These are phyloP conservation scores for Marasmius sp. DNA, from an alignment of 1,284 basidiomycete genomes.

Conservation along the genomic window DNA sequence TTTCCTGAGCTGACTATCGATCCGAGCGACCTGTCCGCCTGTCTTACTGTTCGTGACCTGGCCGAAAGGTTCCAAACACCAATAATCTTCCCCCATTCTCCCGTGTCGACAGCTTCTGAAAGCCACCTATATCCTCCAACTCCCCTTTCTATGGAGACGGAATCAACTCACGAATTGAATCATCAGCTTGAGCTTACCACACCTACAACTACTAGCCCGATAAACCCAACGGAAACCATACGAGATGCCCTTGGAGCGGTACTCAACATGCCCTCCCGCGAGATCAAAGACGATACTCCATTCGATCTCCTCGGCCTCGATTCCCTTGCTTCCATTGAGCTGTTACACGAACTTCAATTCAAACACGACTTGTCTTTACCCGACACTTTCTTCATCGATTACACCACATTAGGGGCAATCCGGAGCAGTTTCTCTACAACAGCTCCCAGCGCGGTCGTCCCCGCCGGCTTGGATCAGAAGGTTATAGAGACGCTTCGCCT, in stretches of 20 bases:
- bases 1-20: background rate
- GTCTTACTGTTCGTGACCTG: background rate
- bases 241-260: background rate
- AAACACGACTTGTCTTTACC: background rate
- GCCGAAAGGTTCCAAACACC: background rate
- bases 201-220: background rate
- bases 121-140: background rate
- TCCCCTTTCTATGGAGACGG: background rate
- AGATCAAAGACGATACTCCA: background rate
- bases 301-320: background rate
- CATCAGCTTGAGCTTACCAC: background rate
- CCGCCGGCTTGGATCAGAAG: background rate
- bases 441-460: background rate
- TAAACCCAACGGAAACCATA: background rate
- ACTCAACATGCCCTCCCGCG: background rate
- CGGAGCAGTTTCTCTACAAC: background rate
- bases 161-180: too few relatives aligned
- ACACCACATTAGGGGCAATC: background rate
- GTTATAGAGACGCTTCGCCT: background rate
- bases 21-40: background rate
- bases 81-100: background rate
- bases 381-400: background rate
- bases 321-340: background rate
- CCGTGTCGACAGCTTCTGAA: background rate
- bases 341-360: background rate